Evolutionary conservation across 495 filamentous ascomycete species (phyloP), one percentile per base, ranked within the genome.

Genomic region (Parathielavia hyrcaniae): DNA sequence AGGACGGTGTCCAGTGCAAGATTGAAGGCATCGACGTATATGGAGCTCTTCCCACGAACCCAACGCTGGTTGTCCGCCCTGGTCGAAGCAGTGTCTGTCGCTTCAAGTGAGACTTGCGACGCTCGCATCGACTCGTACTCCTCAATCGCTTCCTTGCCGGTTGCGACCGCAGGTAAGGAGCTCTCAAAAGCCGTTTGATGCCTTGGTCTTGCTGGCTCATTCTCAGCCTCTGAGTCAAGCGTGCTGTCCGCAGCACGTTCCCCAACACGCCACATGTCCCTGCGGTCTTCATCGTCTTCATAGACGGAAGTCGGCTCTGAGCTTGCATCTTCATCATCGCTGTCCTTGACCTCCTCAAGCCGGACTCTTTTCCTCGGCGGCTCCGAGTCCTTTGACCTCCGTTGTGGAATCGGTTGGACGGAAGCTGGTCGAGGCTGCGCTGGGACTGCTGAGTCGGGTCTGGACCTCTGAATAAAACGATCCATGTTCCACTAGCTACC

Each of bases 1-100:
- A 98, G 75, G 20, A 97, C 92, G 3, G 90, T 97, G 58, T 91
- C 85, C 44, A 98, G 77, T 17, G 91, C 90, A 16, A 97, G 74
- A 70, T 96, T 96, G 79, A 98, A 98, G 19, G 92, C 93, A 71
- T 98, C 92, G 16, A 97, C 90, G 63, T 98, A 98, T 53, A 98
- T 91, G 5, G 93, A 97, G 63, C 85, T 95, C 45, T 74, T 76
- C 8, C 77, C 78, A 44, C 64, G 71, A 5, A 74, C 72, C 81
- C 79, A 79, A 36, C 66, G 67, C 32, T 73, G 70, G 38, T 67
- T 67, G 26, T 71, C 63, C 3, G 75, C 59, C 35, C 73, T 67
- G 9, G 70, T 61, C 8, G 68, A 56, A 22, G 67, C 62, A 16
- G 67, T 73, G 35, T 73, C 68, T 35, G 80, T 67, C 16, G 70